Percentiles rank a stretch among this genome's conserved stretches.
phyloP scores from a whole-genome alignment of 1,139 yeast species.

The Scheffersomyces titani region DNA sequence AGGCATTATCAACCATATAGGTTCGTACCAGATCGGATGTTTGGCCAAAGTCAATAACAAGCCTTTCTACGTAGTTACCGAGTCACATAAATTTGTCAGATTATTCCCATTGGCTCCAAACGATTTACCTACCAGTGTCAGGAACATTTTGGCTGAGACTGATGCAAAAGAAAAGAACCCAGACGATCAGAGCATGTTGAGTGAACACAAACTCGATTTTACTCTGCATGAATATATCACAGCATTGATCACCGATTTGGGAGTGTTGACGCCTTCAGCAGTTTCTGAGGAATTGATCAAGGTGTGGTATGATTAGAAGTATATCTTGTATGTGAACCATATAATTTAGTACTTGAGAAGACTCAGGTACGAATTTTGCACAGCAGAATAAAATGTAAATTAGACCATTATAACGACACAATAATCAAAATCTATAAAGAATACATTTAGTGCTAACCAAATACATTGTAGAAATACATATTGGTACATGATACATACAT shows the following conservation, averaged over 20 bases:
- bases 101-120: conserved; percentile 92
- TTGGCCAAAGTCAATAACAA: conserved; percentile 87
- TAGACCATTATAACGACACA: too few relatives aligned
- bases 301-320: conserved; percentile 87
- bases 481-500: not conserved
- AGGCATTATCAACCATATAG: conserved; percentile 94
- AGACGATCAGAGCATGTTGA: conserved; percentile 30
- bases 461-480: not conserved
- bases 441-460: not conserved
- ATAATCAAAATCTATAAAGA: too few relatives aligned
- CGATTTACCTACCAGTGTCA: conserved; percentile 74
- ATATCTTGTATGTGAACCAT: not conserved
- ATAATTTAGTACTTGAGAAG: too few relatives aligned
- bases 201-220: conserved; percentile 68
- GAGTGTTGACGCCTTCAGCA: conserved; percentile 95
- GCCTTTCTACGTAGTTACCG: conserved; percentile 94
- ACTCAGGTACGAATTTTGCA: too few relatives aligned
- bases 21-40: conserved; percentile 93
- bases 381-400: too few relatives aligned
- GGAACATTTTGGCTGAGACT: conserved; percentile 17
- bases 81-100: conserved; percentile 94
- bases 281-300: conserved; percentile 96
- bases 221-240: conserved; percentile 96
- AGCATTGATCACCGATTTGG: conserved; percentile 93
- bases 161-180: conserved; percentile 24